phyloP scores from a whole-genome alignment of 495 filamentous ascomycete species.

The Penicillium turbatum region DNA sequence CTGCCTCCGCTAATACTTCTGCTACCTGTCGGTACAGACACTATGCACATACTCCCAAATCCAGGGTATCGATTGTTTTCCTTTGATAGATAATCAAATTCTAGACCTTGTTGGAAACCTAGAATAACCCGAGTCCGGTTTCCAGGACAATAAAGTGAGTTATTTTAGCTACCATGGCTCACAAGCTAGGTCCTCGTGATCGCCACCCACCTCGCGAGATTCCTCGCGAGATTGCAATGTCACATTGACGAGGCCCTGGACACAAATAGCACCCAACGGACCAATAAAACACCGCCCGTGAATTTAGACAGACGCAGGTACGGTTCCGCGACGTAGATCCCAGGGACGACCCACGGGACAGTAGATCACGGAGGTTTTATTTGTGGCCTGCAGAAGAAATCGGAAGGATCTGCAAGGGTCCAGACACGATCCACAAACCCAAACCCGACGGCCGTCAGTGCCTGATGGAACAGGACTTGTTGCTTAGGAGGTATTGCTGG shows the following conservation, averaged over 20 bases:
- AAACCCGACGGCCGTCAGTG: constrained; percentile 1
- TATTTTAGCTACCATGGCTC: too few species aligned
- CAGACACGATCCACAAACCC: constrained; percentile 1
- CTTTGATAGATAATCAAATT: not conserved
- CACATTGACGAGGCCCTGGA: not conserved
- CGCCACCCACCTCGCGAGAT: not conserved
- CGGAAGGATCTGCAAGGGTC: too few species aligned
- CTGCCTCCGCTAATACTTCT: not conserved
- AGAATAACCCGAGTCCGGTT: not conserved
- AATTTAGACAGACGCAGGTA: not conserved
- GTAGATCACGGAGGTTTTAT: not conserved
- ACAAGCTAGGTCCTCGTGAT: too few species aligned
- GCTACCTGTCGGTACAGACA: not conserved
- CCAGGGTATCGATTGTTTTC: not conserved
- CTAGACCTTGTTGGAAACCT: not conserved
- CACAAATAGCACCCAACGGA: not conserved
- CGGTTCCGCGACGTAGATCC: not conserved
- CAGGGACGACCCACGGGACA: not conserved
- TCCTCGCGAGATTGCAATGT: not conserved
- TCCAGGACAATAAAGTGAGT: not conserved
- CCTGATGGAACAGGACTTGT: not conserved
- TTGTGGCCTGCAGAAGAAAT: too few species aligned
- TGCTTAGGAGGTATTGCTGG: not conserved
- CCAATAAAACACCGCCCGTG: not conserved
- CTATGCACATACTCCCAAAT: not conserved